Evolutionary conservation across 495 filamentous ascomycete genomes (phyloP), one percentile per base, ranked within the genome.

Genomic region (Margaritispora aquatica): DNA sequence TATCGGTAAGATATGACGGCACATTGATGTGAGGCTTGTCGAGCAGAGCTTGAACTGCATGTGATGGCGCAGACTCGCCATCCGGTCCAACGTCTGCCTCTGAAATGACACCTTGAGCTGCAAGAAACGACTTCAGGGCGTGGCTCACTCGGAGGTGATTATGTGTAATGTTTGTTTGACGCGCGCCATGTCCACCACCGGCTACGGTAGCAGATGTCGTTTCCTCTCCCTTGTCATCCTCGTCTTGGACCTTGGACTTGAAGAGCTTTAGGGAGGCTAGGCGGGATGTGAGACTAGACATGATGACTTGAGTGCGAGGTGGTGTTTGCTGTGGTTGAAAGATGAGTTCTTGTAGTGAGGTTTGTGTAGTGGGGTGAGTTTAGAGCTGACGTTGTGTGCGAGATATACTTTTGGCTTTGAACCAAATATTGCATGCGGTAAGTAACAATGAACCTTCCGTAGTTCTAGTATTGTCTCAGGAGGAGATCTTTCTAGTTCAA

Each of bases 221-320:
- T 38, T 74, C 70, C 56, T 80, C 73, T 54, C 79, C 79, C 44
- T 81, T 78, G n/a, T 83, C 80, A 8, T 80, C 73, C 21, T 80
- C 74, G 19, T 56, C 59, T 36, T 47, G 23, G 26, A 22, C 49
- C 63, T 65, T 51, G 20, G 51, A 29, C 57, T 51, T 17, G 68
- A 76, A 68, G 22, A 68, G 70, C 24, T 69, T 74, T 1, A 75
- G 51, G 26, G 66, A 65, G 5, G 72, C 57, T 21, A 74, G 54
- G 15, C 56, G 58, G 13, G 71, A 62, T 1, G 66, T 41, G n/a
- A 73, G 41, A n/a, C 44, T 59, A 5, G 54, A 57, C 38, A 44
- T 44, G 38, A 44, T n/a, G n/a, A n/a, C n/a, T n/a, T n/a, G n/a
- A n/a, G n/a, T n/a, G n/a, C 17, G 38, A 10, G 38, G 7, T 9